Evolutionary conservation across 2,329 filamentous ascomycete species (phyloP).

Genomic region (Talaromyces sp.): DNA sequence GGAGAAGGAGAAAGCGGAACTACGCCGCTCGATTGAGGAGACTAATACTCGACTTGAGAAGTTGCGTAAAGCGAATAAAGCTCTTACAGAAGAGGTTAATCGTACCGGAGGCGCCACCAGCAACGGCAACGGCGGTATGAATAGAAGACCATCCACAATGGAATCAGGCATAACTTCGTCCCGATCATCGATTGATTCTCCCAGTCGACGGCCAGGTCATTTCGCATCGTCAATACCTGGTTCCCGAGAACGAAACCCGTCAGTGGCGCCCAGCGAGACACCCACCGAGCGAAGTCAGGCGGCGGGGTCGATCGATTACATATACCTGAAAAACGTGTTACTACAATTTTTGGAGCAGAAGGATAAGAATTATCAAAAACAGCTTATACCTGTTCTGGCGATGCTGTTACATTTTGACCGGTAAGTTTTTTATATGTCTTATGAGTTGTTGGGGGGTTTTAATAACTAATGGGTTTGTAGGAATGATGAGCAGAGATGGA

Average conservation of each 20-base stretch:
- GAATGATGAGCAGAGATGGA: conserved; percentile 82
- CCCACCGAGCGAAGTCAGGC: conserved; percentile 20
- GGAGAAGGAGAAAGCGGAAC: conserved; percentile 73
- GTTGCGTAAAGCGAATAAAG: conserved; percentile 62
- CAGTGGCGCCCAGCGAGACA: conserved; percentile 33
- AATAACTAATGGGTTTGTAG: conserved; percentile 31
- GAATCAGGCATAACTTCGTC: conserved; percentile 47
- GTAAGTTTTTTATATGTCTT: conserved; percentile 37
- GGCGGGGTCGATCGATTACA: conserved; percentile 48
- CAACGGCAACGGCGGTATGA: conserved; percentile 28
- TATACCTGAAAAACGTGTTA: conserved; percentile 62
- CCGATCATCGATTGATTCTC: conserved; percentile 56
- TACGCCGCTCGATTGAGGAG: conserved; percentile 73
- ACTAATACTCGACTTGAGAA: conserved; percentile 72
- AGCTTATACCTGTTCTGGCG: conserved; percentile 60
- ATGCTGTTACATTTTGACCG: conserved; percentile 63
- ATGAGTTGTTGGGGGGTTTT: background rate
- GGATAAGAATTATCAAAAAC: conserved; percentile 63
- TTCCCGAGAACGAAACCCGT: conserved; percentile 30
- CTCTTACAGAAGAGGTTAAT: conserved; percentile 53
- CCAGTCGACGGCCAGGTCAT: conserved; percentile 28
- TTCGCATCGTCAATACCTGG: conserved; percentile 44
- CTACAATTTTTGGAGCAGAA: conserved; percentile 62
- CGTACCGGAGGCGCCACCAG: conserved; percentile 44
- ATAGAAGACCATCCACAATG: conserved; percentile 34